These are phyloP conservation scores for Basipetospora sp. DNA, from an alignment of 2,329 filamentous ascomycete species.

Conservation along the genomic window DNA sequence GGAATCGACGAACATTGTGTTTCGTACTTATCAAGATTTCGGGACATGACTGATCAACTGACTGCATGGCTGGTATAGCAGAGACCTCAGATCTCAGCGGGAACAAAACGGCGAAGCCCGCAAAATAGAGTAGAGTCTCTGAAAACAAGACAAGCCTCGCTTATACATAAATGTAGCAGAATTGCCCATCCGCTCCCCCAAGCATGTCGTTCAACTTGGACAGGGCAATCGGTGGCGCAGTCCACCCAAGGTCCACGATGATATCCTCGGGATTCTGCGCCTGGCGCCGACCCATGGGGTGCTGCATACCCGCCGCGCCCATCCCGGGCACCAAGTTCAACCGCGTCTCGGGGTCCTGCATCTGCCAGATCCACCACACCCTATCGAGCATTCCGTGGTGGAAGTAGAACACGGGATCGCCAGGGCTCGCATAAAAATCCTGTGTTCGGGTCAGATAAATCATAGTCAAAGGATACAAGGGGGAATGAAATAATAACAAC, in stretches of 20 bases:
- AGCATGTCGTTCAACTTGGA: not conserved
- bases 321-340: slow-evolving; percentile 4
- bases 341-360: slow-evolving; percentile 6
- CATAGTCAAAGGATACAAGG: not conserved
- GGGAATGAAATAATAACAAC: not conserved
- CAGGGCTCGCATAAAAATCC: slow-evolving; percentile 25
- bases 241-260: slow-evolving; percentile 1
- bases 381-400: slow-evolving; percentile 18
- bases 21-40: too few species aligned
- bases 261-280: not conserved
- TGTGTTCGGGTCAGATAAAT: not conserved
- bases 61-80: too few species aligned
- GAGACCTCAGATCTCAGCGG: too few species aligned
- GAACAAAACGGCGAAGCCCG: too few species aligned
- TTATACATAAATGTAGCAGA: slow-evolving; percentile 1
- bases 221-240: not conserved
- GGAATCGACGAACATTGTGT: too few species aligned
- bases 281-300: not conserved
- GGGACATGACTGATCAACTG: too few species aligned
- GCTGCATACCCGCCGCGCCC: not conserved
- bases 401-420: slow-evolving; percentile 21
- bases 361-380: slow-evolving; percentile 11
- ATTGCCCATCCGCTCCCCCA: not conserved
- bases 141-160: not conserved
- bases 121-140: too few species aligned